Percentiles rank a stretch among this genome's conserved stretches.
Conservation (phyloP, 176 grass and related monocot species). For the Miscanthus lutarioriparius region DNA sequence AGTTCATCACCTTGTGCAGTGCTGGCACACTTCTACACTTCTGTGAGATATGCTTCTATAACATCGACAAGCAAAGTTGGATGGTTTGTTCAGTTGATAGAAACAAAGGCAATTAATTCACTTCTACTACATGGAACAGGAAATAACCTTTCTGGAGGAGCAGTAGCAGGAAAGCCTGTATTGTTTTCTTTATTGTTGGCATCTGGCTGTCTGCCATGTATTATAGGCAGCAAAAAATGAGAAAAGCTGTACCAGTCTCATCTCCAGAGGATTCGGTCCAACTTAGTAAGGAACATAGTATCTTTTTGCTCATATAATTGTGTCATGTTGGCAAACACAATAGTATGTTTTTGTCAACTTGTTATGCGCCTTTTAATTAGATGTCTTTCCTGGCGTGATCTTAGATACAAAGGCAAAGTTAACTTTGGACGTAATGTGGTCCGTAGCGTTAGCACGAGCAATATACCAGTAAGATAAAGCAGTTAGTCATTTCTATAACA, state of each 20-base stretch:
- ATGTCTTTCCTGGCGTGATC: too few relatives aligned
- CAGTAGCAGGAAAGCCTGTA: slow-evolving; percentile 51
- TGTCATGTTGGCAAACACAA: not conserved
- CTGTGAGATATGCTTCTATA: slow-evolving; percentile 13
- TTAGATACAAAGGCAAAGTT: too few relatives aligned
- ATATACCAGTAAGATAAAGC: too few relatives aligned
- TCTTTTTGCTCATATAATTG: not conserved
- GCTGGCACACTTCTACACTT: slow-evolving; percentile 32
- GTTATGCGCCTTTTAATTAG: too few relatives aligned
- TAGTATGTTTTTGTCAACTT: too few relatives aligned
- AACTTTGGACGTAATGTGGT: too few relatives aligned
- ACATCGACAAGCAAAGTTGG: not conserved
- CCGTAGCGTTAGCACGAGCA: too few relatives aligned
- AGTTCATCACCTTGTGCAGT: slow-evolving; percentile 40
- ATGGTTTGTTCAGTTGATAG: not conserved
- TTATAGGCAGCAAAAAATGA: slow-evolving; percentile 41
- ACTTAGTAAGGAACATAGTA: slow-evolving; percentile 19
- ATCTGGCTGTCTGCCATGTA: slow-evolving; percentile 12
- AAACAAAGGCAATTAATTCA: not conserved
- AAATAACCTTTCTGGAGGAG: slow-evolving; percentile 40
- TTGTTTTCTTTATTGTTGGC: slow-evolving; percentile 38
- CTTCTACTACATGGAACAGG: slow-evolving; percentile 23
- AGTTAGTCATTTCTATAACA: too few relatives aligned
- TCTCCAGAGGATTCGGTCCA: slow-evolving; percentile 39
- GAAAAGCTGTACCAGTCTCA: slow-evolving; percentile 25